A percentile compares a stretch with the other conserved stretches of the same genome.
Evolutionary conservation across 768 basidiomycete species (phyloP).

Genomic region (Cyclocybe aegerita): DNA sequence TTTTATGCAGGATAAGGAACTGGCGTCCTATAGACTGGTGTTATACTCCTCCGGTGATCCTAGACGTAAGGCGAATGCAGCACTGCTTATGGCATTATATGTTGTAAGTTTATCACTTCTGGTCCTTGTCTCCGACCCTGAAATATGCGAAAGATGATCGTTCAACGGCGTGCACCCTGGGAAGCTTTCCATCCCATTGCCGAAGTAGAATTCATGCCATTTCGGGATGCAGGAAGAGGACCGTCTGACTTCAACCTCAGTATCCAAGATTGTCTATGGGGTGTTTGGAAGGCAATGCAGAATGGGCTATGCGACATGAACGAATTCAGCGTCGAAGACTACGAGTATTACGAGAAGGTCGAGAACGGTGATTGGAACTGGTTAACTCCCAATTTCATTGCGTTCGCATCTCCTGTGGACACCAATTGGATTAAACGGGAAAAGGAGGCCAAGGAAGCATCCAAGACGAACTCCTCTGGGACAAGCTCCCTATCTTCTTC

Average conservation of each 20-base stretch:
- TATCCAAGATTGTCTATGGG: conserved; percentile 91
- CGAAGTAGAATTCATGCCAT: conserved; percentile 90
- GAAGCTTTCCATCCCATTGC: conserved; percentile 95
- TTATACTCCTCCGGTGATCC: conserved; percentile 89
- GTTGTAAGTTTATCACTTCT: conserved; percentile 53
- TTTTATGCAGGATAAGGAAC: conserved; percentile 64
- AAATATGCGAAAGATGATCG: conserved; percentile 72
- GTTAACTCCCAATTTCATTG: conserved; percentile 89
- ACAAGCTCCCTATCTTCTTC: conserved; percentile 27
- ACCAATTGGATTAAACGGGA: conserved; percentile 74
- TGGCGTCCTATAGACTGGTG: conserved; percentile 72
- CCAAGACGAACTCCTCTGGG: conserved; percentile 19
- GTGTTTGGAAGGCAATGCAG: conserved; percentile 87
- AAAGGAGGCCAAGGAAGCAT: conserved; percentile 58
- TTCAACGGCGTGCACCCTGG: conserved; percentile 86
- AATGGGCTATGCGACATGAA: conserved; percentile 93
- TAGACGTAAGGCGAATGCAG: conserved; percentile 88
- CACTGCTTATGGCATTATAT: conserved; percentile 91
- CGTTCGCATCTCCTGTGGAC: conserved; percentile 92
- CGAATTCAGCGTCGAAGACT: conserved; percentile 90
- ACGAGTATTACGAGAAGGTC: conserved; percentile 93
- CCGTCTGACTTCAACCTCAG: conserved; percentile 90
- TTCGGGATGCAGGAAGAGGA: conserved; percentile 93
- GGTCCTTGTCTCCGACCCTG: conserved; percentile 11
- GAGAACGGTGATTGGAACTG: conserved; percentile 97